Evolutionary conservation across 768 basidiomycete genomes (phyloP), one percentile per base, ranked within the genome.

Genomic region (Pleurotus tuber-regium): DNA sequence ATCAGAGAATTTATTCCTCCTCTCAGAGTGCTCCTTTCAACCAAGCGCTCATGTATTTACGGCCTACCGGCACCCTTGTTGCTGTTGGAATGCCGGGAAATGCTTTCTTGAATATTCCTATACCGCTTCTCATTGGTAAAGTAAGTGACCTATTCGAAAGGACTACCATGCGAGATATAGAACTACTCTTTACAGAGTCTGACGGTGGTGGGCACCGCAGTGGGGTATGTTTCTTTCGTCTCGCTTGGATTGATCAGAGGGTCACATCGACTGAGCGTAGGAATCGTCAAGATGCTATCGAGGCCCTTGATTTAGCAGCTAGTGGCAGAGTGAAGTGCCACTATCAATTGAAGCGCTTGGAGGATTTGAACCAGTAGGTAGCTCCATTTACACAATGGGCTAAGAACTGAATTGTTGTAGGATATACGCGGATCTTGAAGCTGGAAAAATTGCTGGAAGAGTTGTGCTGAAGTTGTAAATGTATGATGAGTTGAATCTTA

Each of bases 201-300:
- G 31, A 48, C 46, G 23, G 46, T 48, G 23, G 46, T 48, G 1
- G 46, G 46, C 7, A 48, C 46, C 10, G 29, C 46, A 19, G 46
- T 48, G 4, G 46, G 46, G 46, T 48, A 35, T 35, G 31, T 48
- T 19, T 2, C 8, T 25, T 19, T 48, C n/a, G n/a, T n/a, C 31
- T 31, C 6, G 8, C 2, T 10, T 9, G 6, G 1, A 2, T 42
- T 25, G 9, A 10, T 42, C 2, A 11, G 8, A 12, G 21, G 18
- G 26, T 42, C 4, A 28, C 19, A 7, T 31, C 9, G 21, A n/a
- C 41, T 8, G 19, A 31, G 25, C 18, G 23, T 54, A 84, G 87
- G 1, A 89, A 84, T 66, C 83, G 86, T 31, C 87, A 91, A 66
- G 92, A 93, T 58, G 77, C 83, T 7, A 66, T 76, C n/a, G 90